Base-by-base conservation (phyloP, 2,329 filamentous ascomycete genomes). In the Xylaria polymorpha region DNA sequence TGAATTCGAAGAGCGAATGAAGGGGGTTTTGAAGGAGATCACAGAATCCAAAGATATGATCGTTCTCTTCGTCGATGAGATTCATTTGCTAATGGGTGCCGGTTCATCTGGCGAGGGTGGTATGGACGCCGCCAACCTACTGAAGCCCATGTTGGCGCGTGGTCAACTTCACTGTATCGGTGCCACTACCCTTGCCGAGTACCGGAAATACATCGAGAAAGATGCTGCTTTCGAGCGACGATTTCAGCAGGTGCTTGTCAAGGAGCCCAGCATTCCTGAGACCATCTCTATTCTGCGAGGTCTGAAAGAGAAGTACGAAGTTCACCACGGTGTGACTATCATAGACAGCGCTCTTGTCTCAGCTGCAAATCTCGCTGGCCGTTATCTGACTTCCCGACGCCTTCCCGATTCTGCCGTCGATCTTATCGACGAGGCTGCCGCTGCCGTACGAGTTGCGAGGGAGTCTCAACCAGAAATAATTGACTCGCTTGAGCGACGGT, bases 1-100 rank as follows among this genome's bases (percentile, higher is more conserved):
- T 84, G 96, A 99, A 81, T 99, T 99, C 69, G 96, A 99, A 81
- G 96, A 99, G 85, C 90, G 96, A 75, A 98, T 99, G 94, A 99
- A 99, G 87, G 94, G 95, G 64, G 96, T 99, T 5, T 82, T 99
- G 76, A 99, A 98, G 81, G 96, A 99, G 83, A 97, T 99, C 68
- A 88, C 94, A 74, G 91, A 97, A 66, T 94, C 94, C 61, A 97
- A 96, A 80, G 95, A 98, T 67, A 97, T 94, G 85, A 98, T 99
- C 78, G 92, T 99, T 61, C 90, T 99, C 71, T 99, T 99, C 76
- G 96, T 99, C 74, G 96, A 99, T 81, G 96, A 99, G 81, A 99
- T 99, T 73, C 96, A 99, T 83, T 87, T 99, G 71, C 90, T 99
- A 71, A 99, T 99, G 96, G 96, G 96, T 68, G 96, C 96, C 73